Conservation (phyloP, 148 eudicot genomes). For the Limonium bicolor region DNA sequence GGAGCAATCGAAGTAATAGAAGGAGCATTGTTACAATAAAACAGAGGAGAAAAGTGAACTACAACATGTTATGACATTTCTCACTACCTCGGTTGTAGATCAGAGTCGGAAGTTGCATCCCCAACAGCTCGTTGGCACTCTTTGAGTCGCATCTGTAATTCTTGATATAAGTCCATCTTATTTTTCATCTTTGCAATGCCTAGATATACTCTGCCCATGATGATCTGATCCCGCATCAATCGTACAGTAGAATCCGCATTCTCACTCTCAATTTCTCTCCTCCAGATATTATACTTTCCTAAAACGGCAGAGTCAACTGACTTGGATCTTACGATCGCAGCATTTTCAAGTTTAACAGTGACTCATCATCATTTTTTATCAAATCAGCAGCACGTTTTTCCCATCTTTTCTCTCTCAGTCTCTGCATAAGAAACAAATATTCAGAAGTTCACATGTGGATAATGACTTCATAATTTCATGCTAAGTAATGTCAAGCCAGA, state of each 20-base stretch:
- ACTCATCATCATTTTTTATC: conserved; percentile 76
- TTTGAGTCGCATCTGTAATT: conserved; percentile 65
- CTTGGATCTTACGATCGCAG: conserved; percentile 82
- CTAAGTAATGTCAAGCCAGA: neutral
- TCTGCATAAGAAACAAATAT: conserved; percentile 35
- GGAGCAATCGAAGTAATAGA: neutral
- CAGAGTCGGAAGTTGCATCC: conserved; percentile 61
- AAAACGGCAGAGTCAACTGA: conserved; percentile 90
- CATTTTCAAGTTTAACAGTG: conserved; percentile 78
- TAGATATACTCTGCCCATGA: conserved; percentile 83
- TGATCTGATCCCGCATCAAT: conserved; percentile 86
- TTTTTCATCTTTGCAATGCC: conserved; percentile 76
- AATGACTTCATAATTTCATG: neutral
- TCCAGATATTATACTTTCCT: conserved; percentile 93
- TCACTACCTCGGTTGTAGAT: conserved; percentile 60
- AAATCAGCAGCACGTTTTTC: conserved; percentile 75
- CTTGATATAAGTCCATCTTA: conserved; percentile 53
- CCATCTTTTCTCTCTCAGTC: conserved; percentile 59
- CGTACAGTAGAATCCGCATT: conserved; percentile 76
- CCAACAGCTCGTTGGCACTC: conserved; percentile 94
- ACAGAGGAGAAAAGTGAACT: neutral
- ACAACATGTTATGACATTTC: neutral
- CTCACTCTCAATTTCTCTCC: conserved; percentile 83
- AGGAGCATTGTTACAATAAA: neutral
- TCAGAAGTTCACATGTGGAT: too few species aligned